phyloP scores from a whole-genome alignment of 2,329 filamentous ascomycete species.

The Arthrobotrys megalospora region DNA sequence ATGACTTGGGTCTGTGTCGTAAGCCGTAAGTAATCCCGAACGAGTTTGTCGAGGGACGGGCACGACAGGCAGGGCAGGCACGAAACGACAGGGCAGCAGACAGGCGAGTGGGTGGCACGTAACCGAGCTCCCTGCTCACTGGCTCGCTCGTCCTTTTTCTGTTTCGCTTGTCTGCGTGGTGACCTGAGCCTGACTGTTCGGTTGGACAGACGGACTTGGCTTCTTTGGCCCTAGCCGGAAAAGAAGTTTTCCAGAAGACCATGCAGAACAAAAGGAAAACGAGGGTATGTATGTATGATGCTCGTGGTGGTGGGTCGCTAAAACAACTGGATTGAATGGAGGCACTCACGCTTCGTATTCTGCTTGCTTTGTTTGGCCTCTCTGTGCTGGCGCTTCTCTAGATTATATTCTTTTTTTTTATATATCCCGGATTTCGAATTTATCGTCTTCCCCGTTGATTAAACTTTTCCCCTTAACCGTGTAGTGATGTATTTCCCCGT shows the following conservation, averaged over 20 bases:
- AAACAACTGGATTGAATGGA: conserved; percentile 22
- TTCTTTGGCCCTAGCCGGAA: conserved; percentile 60
- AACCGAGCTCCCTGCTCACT: conserved; percentile 61
- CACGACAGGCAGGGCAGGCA: conserved; percentile 53
- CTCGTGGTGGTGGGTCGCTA: conserved; percentile 34
- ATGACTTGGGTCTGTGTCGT: conserved; percentile 61
- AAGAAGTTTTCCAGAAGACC: conserved; percentile 60
- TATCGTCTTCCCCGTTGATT: neutral
- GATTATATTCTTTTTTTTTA: conserved; percentile 6
- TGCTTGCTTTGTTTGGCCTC: conserved; percentile 27
- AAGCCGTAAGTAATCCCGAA: conserved; percentile 61
- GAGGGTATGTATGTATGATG: conserved; percentile 15
- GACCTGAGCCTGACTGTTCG: conserved; percentile 58
- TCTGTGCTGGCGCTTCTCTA: conserved; percentile 31
- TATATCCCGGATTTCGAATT: conserved; percentile 20
- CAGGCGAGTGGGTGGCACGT: conserved; percentile 61
- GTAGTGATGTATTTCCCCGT: conserved; percentile 15
- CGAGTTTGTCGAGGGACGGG: conserved; percentile 57
- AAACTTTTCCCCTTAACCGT: neutral
- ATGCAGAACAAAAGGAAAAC: conserved; percentile 35
- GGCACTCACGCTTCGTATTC: conserved; percentile 59
- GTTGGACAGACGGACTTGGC: conserved; percentile 59
- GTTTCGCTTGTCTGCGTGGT: conserved; percentile 57
- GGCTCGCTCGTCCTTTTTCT: conserved; percentile 55
- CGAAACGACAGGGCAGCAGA: conserved; percentile 58